Conservation (phyloP, 208 protist species). For the Leptomonas pyrrhocoris region DNA sequence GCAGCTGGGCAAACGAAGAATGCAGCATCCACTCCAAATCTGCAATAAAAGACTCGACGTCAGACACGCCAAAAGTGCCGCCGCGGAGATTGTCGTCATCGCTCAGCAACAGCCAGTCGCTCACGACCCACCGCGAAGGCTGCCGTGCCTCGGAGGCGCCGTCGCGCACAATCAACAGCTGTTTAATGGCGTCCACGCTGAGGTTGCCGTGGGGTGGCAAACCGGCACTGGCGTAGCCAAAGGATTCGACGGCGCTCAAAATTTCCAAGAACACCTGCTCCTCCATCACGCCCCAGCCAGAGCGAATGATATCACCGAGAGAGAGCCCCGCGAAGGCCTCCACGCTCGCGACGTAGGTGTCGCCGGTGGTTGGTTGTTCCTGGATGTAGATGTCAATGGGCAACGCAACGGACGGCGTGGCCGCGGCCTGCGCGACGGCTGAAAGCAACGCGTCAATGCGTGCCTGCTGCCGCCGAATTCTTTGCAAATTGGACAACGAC, state of each 20-base stretch:
- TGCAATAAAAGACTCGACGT: slow-evolving; percentile 37
- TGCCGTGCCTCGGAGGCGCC: slow-evolving; percentile 61
- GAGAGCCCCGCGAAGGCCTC: slow-evolving; percentile 76
- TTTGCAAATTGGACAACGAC: slow-evolving; percentile 4
- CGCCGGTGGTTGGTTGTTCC: slow-evolving; percentile 46
- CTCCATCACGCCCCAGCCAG: slow-evolving; percentile 75
- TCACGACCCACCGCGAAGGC: slow-evolving; percentile 77
- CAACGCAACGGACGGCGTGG: slow-evolving; percentile 45
- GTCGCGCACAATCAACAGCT: slow-evolving; percentile 68
- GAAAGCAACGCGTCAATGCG: slow-evolving; percentile 58
- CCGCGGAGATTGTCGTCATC: slow-evolving; percentile 20
- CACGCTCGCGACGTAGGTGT: slow-evolving; percentile 66
- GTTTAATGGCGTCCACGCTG: slow-evolving; percentile 64
- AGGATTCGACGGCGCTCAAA: slow-evolving; percentile 66
- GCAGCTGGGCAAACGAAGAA: slow-evolving; percentile 76
- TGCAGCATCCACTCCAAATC: slow-evolving; percentile 85
- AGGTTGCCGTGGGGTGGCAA: slow-evolving; percentile 81
- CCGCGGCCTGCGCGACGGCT: slow-evolving; percentile 27
- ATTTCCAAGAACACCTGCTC: slow-evolving; percentile 73
- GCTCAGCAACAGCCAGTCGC: slow-evolving; percentile 73
- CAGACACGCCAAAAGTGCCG: slow-evolving; percentile 4
- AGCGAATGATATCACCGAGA: slow-evolving; percentile 81
- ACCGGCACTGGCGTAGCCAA: slow-evolving; percentile 41
- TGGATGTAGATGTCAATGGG: slow-evolving; percentile 78
- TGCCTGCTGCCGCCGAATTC: slow-evolving; percentile 35